phyloP scores from a whole-genome alignment of 441 rosid species.

The Breynia disticha region DNA sequence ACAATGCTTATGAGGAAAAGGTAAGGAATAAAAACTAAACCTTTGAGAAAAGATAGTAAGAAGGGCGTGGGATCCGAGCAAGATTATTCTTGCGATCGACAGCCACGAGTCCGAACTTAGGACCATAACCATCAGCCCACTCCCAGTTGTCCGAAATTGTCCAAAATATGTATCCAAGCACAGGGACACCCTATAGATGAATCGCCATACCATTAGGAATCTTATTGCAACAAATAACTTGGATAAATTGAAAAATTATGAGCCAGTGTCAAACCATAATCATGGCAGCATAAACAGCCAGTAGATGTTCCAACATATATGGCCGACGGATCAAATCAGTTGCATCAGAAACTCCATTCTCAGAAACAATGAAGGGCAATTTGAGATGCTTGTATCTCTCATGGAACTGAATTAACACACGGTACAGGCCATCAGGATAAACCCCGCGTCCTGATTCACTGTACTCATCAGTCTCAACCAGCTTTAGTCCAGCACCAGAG shows the following conservation, averaged over 20 bases:
- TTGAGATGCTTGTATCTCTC: constrained; percentile 77
- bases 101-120: constrained; percentile 92
- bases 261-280: constrained; percentile 36
- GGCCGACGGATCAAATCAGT: constrained; percentile 84
- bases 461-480: constrained; percentile 87
- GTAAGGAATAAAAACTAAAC: constrained; percentile 20
- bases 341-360: constrained; percentile 85
- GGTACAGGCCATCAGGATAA: constrained; percentile 87
- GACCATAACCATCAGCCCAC: constrained; percentile 99
- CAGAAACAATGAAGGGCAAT: constrained; percentile 69
- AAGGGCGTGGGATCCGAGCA: constrained; percentile 68
- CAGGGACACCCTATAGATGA: constrained; percentile 62
- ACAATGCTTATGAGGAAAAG: background rate
- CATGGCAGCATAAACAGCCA: constrained; percentile 84
- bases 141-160: constrained; percentile 98
- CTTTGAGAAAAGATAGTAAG: constrained; percentile 80
- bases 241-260: constrained; percentile 14
- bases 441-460: constrained; percentile 98
- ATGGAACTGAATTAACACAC: constrained; percentile 64
- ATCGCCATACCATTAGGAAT: constrained; percentile 6
- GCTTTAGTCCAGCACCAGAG: constrained; percentile 68
- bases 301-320: constrained; percentile 84
- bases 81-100: constrained; percentile 74
- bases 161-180: constrained; percentile 88
- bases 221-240: constrained; percentile 1